A percentile compares a stretch with the other conserved stretches of the same genome.
Conservation (phyloP, 2,329 filamentous ascomycete species). For the Pestalotiopsis sp. region DNA sequence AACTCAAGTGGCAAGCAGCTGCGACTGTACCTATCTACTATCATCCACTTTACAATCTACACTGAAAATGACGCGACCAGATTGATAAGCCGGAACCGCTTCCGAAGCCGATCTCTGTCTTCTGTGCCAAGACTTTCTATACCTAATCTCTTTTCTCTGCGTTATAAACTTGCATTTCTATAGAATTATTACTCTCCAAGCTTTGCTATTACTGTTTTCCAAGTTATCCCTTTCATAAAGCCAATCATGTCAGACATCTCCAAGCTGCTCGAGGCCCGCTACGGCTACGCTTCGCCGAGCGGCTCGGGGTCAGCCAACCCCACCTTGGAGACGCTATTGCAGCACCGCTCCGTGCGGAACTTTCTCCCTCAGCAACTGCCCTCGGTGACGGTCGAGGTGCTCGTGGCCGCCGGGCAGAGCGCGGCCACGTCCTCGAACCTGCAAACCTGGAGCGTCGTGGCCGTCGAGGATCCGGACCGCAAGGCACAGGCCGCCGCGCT, state of each 20-base stretch:
- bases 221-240: neutral
- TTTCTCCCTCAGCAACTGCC: constrained; percentile 26
- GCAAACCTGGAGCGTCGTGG: constrained; percentile 36
- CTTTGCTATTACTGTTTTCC: neutral
- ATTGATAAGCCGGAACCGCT: neutral
- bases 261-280: constrained; percentile 22
- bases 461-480: constrained; percentile 26
- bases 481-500: constrained; percentile 29
- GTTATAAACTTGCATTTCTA: neutral
- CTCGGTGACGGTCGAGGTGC: constrained; percentile 27
- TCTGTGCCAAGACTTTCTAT: neutral
- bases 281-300: constrained; percentile 14
- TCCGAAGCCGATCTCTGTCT: neutral
- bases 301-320: constrained; percentile 14
- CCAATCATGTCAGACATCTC: constrained; percentile 20
- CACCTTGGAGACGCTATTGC: constrained; percentile 28
- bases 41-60: neutral
- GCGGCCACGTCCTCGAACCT: constrained; percentile 37
- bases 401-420: constrained; percentile 35
- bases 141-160: neutral
- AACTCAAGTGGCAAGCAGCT: neutral
- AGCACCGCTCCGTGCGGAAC: constrained; percentile 31
- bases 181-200: neutral
- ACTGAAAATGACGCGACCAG: constrained; percentile 1
- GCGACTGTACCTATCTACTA: neutral